phyloP scores from a whole-genome alignment of 768 basidiomycete genomes.

The Paxillus involutus region DNA sequence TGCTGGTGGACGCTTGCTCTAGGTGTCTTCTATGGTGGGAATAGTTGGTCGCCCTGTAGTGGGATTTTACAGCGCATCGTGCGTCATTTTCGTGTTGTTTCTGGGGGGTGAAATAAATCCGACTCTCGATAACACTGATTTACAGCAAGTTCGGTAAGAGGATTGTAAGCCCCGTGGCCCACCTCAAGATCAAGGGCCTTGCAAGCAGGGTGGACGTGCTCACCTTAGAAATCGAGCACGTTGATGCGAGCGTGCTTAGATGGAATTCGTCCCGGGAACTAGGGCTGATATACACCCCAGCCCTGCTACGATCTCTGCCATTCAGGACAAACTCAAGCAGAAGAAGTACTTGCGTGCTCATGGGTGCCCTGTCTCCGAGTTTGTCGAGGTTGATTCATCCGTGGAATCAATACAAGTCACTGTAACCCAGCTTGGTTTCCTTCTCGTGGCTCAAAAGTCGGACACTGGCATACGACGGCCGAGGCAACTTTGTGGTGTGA shows the following conservation, averaged over 20 bases:
- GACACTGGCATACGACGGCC: slow-evolving; percentile 94
- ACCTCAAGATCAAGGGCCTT: slow-evolving; percentile 81
- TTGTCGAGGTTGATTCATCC: slow-evolving; percentile 55
- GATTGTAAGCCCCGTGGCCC: too few species aligned
- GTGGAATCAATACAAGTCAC: slow-evolving; percentile 52
- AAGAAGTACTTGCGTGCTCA: slow-evolving; percentile 55
- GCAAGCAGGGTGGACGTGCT: slow-evolving; percentile 81
- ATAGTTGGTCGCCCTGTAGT: too few species aligned
- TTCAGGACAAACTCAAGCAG: slow-evolving; percentile 77
- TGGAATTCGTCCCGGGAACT: slow-evolving; percentile 26
- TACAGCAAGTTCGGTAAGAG: too few species aligned
- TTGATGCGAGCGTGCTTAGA: slow-evolving; percentile 71
- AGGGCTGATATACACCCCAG: slow-evolving; percentile 62
- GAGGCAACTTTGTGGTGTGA: slow-evolving; percentile 84
- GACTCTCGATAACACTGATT: too few species aligned
- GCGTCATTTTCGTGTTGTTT: too few species aligned
- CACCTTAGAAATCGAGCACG: slow-evolving; percentile 97
- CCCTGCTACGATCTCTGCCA: slow-evolving; percentile 77
- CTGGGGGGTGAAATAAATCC: too few species aligned
- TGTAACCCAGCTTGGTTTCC: slow-evolving; percentile 65
- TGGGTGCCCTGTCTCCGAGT: slow-evolving; percentile 60
- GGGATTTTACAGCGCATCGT: too few species aligned
- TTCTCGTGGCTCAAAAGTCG: slow-evolving; percentile 95
- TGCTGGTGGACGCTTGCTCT: too few species aligned
- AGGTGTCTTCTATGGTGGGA: too few species aligned